Conservation (phyloP, 1,284 basidiomycete species). For the Xerocomus minutiporus region DNA sequence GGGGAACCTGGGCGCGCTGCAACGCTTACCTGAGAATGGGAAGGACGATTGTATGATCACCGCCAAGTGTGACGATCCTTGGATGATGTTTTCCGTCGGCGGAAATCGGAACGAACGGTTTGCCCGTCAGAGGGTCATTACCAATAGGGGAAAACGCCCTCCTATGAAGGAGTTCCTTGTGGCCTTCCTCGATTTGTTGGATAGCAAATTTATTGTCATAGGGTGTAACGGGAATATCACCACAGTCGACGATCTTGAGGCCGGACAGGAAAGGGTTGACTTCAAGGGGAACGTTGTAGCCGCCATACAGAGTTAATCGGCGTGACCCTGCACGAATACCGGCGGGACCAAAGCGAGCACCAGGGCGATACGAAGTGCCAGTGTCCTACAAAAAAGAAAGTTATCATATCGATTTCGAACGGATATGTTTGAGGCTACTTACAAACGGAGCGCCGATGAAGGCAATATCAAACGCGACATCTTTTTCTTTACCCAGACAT, state of each 20-base stretch:
- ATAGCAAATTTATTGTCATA: slow-evolving; percentile 70
- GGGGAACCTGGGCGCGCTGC: neutral
- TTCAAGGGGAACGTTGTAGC: slow-evolving; percentile 69
- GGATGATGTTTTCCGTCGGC: slow-evolving; percentile 64
- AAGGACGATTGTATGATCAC: slow-evolving; percentile 73
- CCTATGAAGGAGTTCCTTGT: slow-evolving; percentile 60
- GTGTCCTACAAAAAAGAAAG: slow-evolving; percentile 48
- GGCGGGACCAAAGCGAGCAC: slow-evolving; percentile 74
- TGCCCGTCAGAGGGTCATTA: slow-evolving; percentile 54
- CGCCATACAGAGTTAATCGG: slow-evolving; percentile 66
- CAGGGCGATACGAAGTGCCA: slow-evolving; percentile 70
- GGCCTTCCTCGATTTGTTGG: slow-evolving; percentile 66
- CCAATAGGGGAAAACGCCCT: slow-evolving; percentile 55
- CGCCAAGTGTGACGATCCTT: slow-evolving; percentile 68
- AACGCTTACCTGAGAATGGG: slow-evolving; percentile 40
- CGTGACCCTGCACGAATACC: slow-evolving; percentile 74
- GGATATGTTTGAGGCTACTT: slow-evolving; percentile 23
- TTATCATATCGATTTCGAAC: neutral
- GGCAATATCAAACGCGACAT: slow-evolving; percentile 64
- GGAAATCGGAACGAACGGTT: slow-evolving; percentile 50
- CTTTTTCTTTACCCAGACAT: slow-evolving; percentile 57
- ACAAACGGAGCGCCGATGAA: slow-evolving; percentile 78
- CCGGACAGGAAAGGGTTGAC: slow-evolving; percentile 64
- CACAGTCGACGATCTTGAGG: slow-evolving; percentile 68
- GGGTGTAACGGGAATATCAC: slow-evolving; percentile 52